Conservation (phyloP, 2,329 filamentous ascomycete species). For the Talaromyces sp. region DNA sequence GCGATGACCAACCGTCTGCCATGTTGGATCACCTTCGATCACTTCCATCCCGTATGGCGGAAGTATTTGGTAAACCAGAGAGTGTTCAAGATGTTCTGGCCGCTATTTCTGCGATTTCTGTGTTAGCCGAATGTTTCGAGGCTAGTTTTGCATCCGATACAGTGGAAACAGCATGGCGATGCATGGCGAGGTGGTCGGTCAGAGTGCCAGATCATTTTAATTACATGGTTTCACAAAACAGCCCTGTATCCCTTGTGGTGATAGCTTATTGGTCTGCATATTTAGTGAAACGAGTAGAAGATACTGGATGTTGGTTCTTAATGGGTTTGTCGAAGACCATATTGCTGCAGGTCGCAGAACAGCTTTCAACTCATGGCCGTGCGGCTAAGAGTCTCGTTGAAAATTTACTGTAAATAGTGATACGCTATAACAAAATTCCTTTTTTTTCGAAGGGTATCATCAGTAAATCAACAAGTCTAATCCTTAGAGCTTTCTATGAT, state of each 20-base stretch:
- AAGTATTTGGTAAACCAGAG: slow-evolving; percentile 3
- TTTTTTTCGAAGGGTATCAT: not conserved
- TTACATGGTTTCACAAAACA: not conserved
- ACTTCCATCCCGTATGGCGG: slow-evolving; percentile 5
- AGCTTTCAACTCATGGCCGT: not conserved
- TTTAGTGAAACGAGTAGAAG: slow-evolving; percentile 1
- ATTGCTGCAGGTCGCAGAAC: not conserved
- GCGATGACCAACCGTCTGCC: not conserved
- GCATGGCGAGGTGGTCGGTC: not conserved
- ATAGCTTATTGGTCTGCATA: slow-evolving; percentile 3
- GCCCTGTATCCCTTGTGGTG: slow-evolving; percentile 1
- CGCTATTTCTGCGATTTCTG: not conserved
- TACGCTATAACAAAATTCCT: not conserved
- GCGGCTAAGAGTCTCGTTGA: not conserved
- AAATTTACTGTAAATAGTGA: not conserved
- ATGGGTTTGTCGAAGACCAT: not conserved
- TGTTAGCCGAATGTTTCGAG: slow-evolving; percentile 1
- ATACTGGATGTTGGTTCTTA: not conserved
- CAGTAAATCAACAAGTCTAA: not conserved
- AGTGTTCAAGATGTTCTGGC: not conserved
- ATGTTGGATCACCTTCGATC: not conserved
- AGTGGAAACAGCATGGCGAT: not conserved
- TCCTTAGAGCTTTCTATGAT: too few relatives aligned
- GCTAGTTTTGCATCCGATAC: not conserved
- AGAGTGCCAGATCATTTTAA: slow-evolving; percentile 3